Percentiles rank a stretch among this genome's conserved stretches.
Conservation (phyloP, 176 grass and related monocot species). For the Musa itinerans region DNA sequence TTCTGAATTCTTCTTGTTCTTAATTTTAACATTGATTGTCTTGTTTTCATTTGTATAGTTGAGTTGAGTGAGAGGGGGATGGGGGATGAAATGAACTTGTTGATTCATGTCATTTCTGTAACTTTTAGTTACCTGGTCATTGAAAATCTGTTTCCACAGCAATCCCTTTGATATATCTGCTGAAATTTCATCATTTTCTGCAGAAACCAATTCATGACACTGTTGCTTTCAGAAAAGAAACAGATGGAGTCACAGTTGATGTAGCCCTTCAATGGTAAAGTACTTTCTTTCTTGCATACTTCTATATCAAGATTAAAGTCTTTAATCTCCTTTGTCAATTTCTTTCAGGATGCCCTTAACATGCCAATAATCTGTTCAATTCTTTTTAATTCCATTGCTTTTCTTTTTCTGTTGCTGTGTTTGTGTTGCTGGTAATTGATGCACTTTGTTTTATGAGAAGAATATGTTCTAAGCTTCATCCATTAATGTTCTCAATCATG, state of each 20-base stretch:
- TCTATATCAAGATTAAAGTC: neutral
- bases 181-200: slow-evolving; percentile 20
- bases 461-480: neutral
- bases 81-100: neutral
- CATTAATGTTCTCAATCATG: neutral
- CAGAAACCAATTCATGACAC: slow-evolving; percentile 82
- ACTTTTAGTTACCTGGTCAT: neutral
- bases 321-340: neutral
- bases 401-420: neutral
- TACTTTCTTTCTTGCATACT: slow-evolving; percentile 8
- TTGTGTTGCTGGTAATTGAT: neutral
- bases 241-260: slow-evolving; percentile 72
- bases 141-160: neutral
- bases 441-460: neutral
- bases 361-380: neutral
- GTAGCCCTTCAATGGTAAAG: slow-evolving; percentile 94
- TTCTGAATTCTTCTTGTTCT: neutral
- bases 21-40: neutral
- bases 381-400: neutral
- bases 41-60: neutral
- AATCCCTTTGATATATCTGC: neutral
- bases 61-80: too few relatives aligned
- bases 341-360: neutral
- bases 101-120: neutral
- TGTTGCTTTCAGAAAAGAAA: slow-evolving; percentile 59